A percentile compares a stretch with the other conserved stretches of the same genome.
Evolutionary conservation across 192 early-diverging fungal species (phyloP).

Genomic region (Spizellomyces punctatus): DNA sequence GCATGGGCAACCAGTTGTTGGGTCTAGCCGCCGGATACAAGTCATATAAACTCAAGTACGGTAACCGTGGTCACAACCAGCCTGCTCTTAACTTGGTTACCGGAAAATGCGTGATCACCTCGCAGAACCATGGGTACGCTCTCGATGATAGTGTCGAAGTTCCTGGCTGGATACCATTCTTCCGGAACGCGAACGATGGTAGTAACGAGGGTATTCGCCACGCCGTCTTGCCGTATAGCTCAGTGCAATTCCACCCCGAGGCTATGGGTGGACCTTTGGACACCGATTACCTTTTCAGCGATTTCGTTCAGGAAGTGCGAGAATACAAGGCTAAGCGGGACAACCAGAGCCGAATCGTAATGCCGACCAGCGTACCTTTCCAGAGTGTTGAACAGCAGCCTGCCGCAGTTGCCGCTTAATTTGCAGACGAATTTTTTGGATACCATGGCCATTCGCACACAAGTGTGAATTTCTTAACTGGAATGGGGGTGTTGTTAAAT

Average conservation of each 20-base stretch:
- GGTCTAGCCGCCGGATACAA: conserved; percentile 87
- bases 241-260: conserved; percentile 97
- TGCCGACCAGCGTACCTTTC: not conserved
- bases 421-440: no score
- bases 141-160: conserved; percentile 72
- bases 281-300: conserved; percentile 83
- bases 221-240: conserved; percentile 66
- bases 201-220: conserved; percentile 94
- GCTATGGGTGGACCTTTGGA: conserved; percentile 92
- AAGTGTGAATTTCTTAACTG: no score
- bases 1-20: conserved; percentile 94
- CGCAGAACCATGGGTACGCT: conserved; percentile 93
- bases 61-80: conserved; percentile 97
- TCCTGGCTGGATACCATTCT: conserved; percentile 82
- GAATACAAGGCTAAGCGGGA: conserved; percentile 51
- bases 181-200: conserved; percentile 93
- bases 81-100: conserved; percentile 79
- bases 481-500: no score
- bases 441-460: no score
- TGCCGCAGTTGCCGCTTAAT: no score
- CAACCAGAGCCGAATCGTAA: conserved; percentile 1
- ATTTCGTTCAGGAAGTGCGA: conserved; percentile 54
- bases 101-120: conserved; percentile 87
- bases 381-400: no score
- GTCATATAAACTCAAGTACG: conserved; percentile 87